A percentile compares a stretch with the other conserved stretches of the same genome.
Evolutionary conservation across 352 stramenopile species (phyloP).

Genomic region (Phytophthora citricola): DNA sequence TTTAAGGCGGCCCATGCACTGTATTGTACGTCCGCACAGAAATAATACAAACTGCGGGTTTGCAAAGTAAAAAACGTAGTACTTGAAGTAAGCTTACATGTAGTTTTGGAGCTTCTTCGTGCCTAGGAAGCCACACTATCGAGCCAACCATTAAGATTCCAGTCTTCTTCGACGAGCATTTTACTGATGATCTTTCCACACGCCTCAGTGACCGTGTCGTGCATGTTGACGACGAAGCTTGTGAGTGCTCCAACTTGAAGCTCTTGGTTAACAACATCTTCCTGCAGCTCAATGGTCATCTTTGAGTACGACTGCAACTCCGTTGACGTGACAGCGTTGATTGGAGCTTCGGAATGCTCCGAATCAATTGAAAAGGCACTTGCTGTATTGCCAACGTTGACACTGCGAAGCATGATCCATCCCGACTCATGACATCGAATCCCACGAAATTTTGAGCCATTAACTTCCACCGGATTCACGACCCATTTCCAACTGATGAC

Average conservation of each 20-base stretch:
- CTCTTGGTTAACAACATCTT: slow-evolving; percentile 54
- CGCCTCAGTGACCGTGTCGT: slow-evolving; percentile 41
- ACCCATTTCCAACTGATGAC: slow-evolving; percentile 60
- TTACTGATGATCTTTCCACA: slow-evolving; percentile 41
- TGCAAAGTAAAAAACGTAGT: too few species aligned
- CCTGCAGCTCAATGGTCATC: slow-evolving; percentile 55
- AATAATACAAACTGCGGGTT: too few species aligned
- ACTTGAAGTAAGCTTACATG: too few species aligned
- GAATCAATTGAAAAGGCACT: too few species aligned
- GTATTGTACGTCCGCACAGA: too few species aligned
- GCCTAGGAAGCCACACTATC: not conserved
- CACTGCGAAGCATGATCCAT: slow-evolving; percentile 35
- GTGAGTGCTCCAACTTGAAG: slow-evolving; percentile 45
- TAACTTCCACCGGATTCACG: slow-evolving; percentile 47
- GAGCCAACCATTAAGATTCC: slow-evolving; percentile 40
- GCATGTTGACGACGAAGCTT: slow-evolving; percentile 45
- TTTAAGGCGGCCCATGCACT: too few species aligned
- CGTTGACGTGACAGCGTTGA: slow-evolving; percentile 12
- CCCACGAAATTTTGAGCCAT: slow-evolving; percentile 34
- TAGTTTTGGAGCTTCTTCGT: too few species aligned
- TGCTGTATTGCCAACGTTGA: not conserved
- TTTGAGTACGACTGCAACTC: slow-evolving; percentile 59
- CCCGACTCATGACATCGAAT: slow-evolving; percentile 43
- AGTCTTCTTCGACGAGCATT: slow-evolving; percentile 52
- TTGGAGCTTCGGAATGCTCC: too few species aligned